Evolutionary conservation across 768 basidiomycete species (phyloP).

Genomic region (Tubosaeta sp.): DNA sequence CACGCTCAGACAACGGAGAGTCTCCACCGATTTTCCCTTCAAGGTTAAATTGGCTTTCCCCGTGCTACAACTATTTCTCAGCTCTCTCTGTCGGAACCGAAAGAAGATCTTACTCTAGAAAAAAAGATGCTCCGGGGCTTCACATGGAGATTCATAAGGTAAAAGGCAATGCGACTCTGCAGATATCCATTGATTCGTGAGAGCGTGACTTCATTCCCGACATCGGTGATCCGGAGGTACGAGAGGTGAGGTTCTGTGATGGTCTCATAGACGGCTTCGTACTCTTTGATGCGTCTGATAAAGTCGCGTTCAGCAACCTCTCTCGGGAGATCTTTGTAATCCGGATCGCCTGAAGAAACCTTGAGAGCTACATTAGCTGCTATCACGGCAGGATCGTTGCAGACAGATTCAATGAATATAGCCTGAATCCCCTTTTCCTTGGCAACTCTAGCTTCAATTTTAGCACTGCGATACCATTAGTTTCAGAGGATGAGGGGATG

Average conservation of each 20-base stretch:
- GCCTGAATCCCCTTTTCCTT: slow-evolving; percentile 83
- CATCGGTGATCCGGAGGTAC: slow-evolving; percentile 89
- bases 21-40: slow-evolving; percentile 99
- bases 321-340: slow-evolving; percentile 86
- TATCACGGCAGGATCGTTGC: slow-evolving; percentile 91
- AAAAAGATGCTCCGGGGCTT: slow-evolving; percentile 96
- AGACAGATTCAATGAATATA: slow-evolving; percentile 93
- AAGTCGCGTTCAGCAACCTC: slow-evolving; percentile 91
- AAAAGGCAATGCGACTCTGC: slow-evolving; percentile 96
- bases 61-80: slow-evolving; percentile 58
- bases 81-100: neutral
- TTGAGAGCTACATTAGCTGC: slow-evolving; percentile 96
- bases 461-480: slow-evolving; percentile 48
- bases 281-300: slow-evolving; percentile 82
- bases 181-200: slow-evolving; percentile 91
- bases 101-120: slow-evolving; percentile 65
- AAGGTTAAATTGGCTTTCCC: slow-evolving; percentile 95
- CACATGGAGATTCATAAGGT: slow-evolving; percentile 96
- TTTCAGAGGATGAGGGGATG: neutral
- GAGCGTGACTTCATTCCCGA: slow-evolving; percentile 85
- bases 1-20: slow-evolving; percentile 77
- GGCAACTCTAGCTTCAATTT: slow-evolving; percentile 78
- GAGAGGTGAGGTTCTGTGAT: slow-evolving; percentile 88
- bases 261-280: slow-evolving; percentile 94
- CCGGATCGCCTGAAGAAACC: slow-evolving; percentile 94